Evolutionary conservation across 495 filamentous ascomycete species (phyloP).

Genomic region (Trichoderma asperelloides): DNA sequence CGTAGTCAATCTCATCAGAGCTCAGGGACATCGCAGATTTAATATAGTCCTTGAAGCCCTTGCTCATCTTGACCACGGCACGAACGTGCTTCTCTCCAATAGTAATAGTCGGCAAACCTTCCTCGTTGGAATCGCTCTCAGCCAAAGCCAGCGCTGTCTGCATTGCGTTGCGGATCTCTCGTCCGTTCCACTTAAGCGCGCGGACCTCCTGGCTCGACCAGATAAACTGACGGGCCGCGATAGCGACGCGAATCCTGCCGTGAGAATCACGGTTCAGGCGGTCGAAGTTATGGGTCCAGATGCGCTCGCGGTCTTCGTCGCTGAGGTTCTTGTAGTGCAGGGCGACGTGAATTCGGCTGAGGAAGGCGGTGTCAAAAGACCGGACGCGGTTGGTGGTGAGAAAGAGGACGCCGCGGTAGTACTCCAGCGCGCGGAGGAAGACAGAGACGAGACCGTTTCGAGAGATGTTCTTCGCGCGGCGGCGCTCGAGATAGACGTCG

Average conservation of each 20-base stretch:
- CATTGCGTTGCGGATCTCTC: conserved; percentile 34
- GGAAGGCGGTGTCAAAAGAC: conserved; percentile 34
- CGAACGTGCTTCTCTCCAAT: conserved; percentile 28
- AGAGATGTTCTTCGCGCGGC: conserved; percentile 60
- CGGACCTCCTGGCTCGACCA: conserved; percentile 21
- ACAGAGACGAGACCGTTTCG: conserved; percentile 73
- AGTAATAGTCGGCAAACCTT: conserved; percentile 19
- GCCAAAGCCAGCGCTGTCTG: conserved; percentile 37
- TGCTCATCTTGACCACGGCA: conserved; percentile 31
- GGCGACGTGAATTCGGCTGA: conserved; percentile 34
- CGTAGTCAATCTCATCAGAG: conserved; percentile 13
- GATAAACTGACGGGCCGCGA: conserved; percentile 22
- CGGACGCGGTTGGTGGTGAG: conserved; percentile 37
- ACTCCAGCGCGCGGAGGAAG: conserved; percentile 34
- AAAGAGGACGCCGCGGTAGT: conserved; percentile 33
- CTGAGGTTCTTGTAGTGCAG: conserved; percentile 29
- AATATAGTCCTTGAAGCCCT: conserved; percentile 27
- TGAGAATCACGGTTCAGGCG: conserved; percentile 22
- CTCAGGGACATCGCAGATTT: background rate
- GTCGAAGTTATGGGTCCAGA: conserved; percentile 34
- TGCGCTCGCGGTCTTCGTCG: conserved; percentile 25
- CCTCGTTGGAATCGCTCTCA: conserved; percentile 31
- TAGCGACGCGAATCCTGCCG: conserved; percentile 24
- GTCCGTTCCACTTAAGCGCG: conserved; percentile 29
- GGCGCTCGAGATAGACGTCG: conserved; percentile 50